These are phyloP conservation scores for Exophiala spinifera DNA, from an alignment of 2,329 filamentous ascomycete genomes.

Conservation along the genomic window DNA sequence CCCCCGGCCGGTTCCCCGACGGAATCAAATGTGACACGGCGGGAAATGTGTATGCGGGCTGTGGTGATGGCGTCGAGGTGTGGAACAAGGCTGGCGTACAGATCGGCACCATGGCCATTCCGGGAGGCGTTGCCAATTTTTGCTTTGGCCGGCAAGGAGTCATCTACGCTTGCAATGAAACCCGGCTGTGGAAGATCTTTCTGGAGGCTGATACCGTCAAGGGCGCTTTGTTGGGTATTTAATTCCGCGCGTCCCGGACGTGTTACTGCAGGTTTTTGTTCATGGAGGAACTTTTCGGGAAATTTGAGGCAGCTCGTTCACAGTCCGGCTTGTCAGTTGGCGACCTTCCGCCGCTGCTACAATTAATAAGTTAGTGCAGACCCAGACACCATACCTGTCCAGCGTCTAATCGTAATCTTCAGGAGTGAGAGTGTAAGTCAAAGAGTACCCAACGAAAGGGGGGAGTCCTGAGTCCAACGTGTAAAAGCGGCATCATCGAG, in stretches of 20 bases:
- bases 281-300: no score
- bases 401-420: no score
- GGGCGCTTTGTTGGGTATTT: constrained; percentile 3
- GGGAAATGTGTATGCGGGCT: constrained; percentile 56
- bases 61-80: constrained; percentile 54
- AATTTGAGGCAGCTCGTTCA: no score
- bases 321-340: no score
- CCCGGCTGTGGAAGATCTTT: constrained; percentile 36
- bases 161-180: constrained; percentile 12
- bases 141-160: constrained; percentile 39
- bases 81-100: constrained; percentile 50
- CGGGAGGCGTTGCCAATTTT: constrained; percentile 48
- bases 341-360: no score
- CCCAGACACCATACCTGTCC: no score
- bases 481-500: no score
- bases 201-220: constrained; percentile 41
- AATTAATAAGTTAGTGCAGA: no score
- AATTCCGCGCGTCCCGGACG: not conserved
- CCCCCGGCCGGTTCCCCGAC: constrained; percentile 46
- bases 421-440: no score
- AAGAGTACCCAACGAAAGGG: no score
- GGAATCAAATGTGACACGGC: constrained; percentile 49
- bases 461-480: no score
- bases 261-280: no score
- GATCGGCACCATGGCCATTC: constrained; percentile 57